Percentiles rank a stretch among this genome's conserved stretches.
phyloP scores from a whole-genome alignment of 1,139 yeast species.

The Kodamaea arcana region DNA sequence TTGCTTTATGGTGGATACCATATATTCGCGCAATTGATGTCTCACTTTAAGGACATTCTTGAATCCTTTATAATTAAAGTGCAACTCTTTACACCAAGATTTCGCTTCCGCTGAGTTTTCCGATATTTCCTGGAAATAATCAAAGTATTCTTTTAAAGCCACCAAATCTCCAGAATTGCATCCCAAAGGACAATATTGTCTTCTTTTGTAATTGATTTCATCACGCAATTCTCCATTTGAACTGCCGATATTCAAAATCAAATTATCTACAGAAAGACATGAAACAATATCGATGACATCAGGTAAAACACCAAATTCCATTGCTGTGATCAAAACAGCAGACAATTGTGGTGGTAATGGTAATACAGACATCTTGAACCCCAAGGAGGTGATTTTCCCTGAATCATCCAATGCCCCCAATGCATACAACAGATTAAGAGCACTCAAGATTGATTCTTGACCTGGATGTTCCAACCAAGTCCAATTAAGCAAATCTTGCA shows the following conservation, averaged over 20 bases:
- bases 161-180: slow-evolving; percentile 74
- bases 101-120: slow-evolving; percentile 40
- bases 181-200: slow-evolving; percentile 67
- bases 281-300: slow-evolving; percentile 86
- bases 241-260: slow-evolving; percentile 54
- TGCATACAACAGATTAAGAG: slow-evolving; percentile 72
- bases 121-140: slow-evolving; percentile 49
- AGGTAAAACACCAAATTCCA: slow-evolving; percentile 50
- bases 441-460: slow-evolving; percentile 67
- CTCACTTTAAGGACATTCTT: slow-evolving; percentile 72
- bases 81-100: slow-evolving; percentile 80
- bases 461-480: slow-evolving; percentile 93
- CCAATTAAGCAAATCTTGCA: slow-evolving; percentile 81
- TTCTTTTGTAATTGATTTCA: slow-evolving; percentile 62
- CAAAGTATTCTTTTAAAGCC: slow-evolving; percentile 74
- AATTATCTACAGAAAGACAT: slow-evolving; percentile 87
- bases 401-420: slow-evolving; percentile 72
- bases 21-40: slow-evolving; percentile 69
- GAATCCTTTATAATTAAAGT: slow-evolving; percentile 75
- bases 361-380: slow-evolving; percentile 78
- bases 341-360: slow-evolving; percentile 92
- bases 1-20: slow-evolving; percentile 45
- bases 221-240: slow-evolving; percentile 81
- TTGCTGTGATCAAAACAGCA: slow-evolving; percentile 76
- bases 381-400: slow-evolving; percentile 74